These are phyloP conservation scores for Lichtheimia corymbifera DNA, from an alignment of 371 early-diverging fungal species.

Conservation along the genomic window DNA sequence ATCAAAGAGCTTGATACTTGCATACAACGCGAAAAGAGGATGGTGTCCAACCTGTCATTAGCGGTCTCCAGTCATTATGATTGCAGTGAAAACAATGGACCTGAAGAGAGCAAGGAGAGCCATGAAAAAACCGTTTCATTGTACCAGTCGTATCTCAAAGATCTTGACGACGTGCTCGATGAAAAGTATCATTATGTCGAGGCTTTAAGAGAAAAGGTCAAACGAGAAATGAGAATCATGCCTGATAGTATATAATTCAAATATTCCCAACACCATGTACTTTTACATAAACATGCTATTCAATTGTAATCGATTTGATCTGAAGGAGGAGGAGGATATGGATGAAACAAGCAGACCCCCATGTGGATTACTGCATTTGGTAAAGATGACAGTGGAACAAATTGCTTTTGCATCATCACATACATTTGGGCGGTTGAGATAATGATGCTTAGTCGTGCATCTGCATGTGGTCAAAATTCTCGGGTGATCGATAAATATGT, in stretches of 20 bases:
- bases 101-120: conserved; percentile 16
- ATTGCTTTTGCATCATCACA: too few species aligned
- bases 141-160: conserved; percentile 51
- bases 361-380: too few species aligned
- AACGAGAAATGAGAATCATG: conserved; percentile 24
- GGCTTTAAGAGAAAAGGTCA: conserved; percentile 31
- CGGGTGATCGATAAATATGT: too few species aligned
- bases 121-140: conserved; percentile 25
- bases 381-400: too few species aligned
- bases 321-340: too few species aligned
- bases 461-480: too few species aligned
- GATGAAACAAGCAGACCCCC: too few species aligned
- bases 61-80: conserved; percentile 34
- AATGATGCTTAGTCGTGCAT: too few species aligned
- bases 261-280: too few species aligned
- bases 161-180: conserved; percentile 56
- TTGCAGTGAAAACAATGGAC: conserved; percentile 14
- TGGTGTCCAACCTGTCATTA: conserved; percentile 72
- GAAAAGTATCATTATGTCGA: conserved; percentile 38
- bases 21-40: conserved; percentile 74
- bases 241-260: not conserved
- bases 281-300: too few species aligned
- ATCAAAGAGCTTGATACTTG: conserved; percentile 78
- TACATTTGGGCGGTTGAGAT: too few species aligned
- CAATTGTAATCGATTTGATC: too few species aligned